A percentile compares a stretch with the other conserved stretches of the same genome.
phyloP scores from a whole-genome alignment of 768 basidiomycete species.

The Suillus occidentalis region DNA sequence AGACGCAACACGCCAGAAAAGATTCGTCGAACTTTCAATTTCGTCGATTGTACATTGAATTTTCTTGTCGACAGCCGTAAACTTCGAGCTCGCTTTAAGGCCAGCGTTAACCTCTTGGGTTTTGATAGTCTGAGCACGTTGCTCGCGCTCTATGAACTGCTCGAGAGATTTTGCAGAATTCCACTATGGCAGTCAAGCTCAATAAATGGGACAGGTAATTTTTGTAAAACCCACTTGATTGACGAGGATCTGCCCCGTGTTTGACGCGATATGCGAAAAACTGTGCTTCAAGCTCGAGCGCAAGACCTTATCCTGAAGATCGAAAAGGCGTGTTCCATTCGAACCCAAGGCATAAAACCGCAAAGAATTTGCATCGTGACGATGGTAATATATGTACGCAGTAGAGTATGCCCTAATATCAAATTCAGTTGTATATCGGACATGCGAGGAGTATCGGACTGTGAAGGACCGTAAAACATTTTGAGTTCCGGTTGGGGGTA shows the following conservation, averaged over 20 bases:
- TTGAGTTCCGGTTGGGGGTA: constrained; percentile 32
- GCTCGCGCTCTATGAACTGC: constrained; percentile 19
- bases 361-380: constrained; percentile 53
- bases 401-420: constrained; percentile 17
- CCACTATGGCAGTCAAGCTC: constrained; percentile 32
- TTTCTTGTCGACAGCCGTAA: background rate
- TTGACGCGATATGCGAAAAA: constrained; percentile 32
- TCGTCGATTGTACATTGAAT: constrained; percentile 7
- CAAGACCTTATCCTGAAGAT: constrained; percentile 23
- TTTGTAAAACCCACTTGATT: constrained; percentile 38
- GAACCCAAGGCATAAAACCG: constrained; percentile 63
- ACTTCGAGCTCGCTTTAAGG: background rate
- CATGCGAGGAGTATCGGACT: constrained; percentile 12
- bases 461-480: constrained; percentile 27
- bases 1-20: background rate
- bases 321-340: constrained; percentile 25
- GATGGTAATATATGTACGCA: constrained; percentile 49
- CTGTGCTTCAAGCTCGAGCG: constrained; percentile 37
- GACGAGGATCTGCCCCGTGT: constrained; percentile 33
- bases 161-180: constrained; percentile 44
- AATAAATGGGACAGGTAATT: background rate
- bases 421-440: constrained; percentile 9
- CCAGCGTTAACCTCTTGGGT: background rate
- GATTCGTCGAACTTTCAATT: background rate
- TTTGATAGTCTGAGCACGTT: constrained; percentile 2